Percentiles rank a stretch among this genome's conserved stretches.
These are phyloP conservation scores for Fusarium sp. DNA, from an alignment of 2,329 filamentous ascomycete genomes.

Conservation along the genomic window DNA sequence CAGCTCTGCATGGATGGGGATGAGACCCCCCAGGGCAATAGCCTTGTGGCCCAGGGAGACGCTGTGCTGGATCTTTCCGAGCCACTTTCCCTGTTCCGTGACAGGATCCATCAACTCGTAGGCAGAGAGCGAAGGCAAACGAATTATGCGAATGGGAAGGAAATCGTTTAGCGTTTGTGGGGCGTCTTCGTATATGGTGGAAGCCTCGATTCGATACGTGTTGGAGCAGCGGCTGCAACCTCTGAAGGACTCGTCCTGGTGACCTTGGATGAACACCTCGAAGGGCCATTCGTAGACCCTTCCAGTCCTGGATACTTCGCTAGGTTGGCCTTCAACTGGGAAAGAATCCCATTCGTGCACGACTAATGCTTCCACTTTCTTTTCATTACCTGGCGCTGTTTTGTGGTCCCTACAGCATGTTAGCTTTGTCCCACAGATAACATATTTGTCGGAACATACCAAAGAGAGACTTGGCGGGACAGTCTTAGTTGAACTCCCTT, in stretches of 20 bases:
- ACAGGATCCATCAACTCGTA: conserved; percentile 11
- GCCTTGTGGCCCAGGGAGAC: background rate
- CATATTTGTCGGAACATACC: background rate
- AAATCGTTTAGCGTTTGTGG: background rate
- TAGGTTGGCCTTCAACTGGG: background rate
- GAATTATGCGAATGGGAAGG: conserved; percentile 1
- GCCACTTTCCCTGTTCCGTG: background rate
- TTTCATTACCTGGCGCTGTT: background rate
- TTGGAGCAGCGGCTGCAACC: conserved; percentile 1
- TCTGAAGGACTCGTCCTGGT: conserved; percentile 6
- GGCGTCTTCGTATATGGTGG: background rate
- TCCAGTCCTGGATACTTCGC: background rate
- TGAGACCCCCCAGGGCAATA: conserved; percentile 3
- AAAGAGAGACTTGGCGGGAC: background rate
- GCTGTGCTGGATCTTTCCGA: background rate
- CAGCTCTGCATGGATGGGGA: background rate
- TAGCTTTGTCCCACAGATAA: background rate
- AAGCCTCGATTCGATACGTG: background rate
- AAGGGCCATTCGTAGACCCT: conserved; percentile 8
- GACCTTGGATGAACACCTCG: conserved; percentile 2
- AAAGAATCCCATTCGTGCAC: conserved; percentile 3
- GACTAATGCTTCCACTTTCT: background rate
- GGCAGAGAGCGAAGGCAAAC: background rate
- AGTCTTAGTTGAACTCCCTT: background rate
- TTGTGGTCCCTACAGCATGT: background rate